Evolutionary conservation across 805 yeast genomes (phyloP).

Genomic region (Metschnikowia gruessii): DNA sequence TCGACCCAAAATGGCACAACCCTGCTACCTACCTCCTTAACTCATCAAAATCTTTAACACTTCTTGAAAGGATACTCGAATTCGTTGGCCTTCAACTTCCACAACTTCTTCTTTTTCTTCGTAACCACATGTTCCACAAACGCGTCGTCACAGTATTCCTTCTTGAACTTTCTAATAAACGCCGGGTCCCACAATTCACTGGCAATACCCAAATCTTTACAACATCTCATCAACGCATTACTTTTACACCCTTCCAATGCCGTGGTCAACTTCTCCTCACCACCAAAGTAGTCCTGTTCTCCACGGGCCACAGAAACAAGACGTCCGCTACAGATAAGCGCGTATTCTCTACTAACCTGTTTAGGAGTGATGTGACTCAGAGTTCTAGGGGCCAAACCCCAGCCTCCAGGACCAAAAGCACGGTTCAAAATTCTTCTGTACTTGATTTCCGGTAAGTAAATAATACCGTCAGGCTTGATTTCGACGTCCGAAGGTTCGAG

Average conservation of each 20-base stretch:
- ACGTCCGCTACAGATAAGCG: constrained; percentile 80
- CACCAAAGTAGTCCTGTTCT: constrained; percentile 85
- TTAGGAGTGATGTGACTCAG: constrained; percentile 74
- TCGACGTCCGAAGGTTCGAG: constrained; percentile 77
- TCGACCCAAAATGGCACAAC: no score
- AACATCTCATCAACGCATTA: constrained; percentile 95
- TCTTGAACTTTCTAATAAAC: constrained; percentile 55
- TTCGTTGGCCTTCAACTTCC: constrained; percentile 76
- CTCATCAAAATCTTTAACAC: constrained; percentile 11
- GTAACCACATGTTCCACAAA: constrained; percentile 82
- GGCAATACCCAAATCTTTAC: constrained; percentile 95
- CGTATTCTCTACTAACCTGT: constrained; percentile 86
- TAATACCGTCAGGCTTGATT: constrained; percentile 90
- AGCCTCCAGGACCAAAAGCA: constrained; percentile 98
- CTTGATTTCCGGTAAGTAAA: constrained; percentile 92
- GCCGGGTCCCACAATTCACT: constrained; percentile 97
- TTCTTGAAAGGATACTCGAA: constrained; percentile 83
- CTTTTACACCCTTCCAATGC: constrained; percentile 97
- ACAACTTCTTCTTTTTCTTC: constrained; percentile 82
- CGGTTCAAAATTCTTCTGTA: constrained; percentile 83
- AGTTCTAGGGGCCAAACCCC: constrained; percentile 96
- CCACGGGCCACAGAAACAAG: constrained; percentile 92
- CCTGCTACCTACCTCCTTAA: no score
- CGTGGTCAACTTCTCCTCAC: constrained; percentile 83
- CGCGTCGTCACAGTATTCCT: constrained; percentile 64